Conservation (phyloP, 805 yeast genomes). For the Lipomyces starkeyi region DNA sequence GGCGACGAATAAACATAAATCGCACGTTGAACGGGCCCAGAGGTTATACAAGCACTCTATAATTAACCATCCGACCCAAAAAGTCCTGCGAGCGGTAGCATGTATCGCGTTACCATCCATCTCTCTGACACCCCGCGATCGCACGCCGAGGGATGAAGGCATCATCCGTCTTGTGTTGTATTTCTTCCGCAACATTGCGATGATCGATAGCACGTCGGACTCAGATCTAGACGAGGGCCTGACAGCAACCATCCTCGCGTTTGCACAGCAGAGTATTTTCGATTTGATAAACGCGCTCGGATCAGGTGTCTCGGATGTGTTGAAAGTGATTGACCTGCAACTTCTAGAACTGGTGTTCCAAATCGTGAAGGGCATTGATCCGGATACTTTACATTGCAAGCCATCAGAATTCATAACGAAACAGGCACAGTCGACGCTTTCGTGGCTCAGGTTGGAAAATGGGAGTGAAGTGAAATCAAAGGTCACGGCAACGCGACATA, state of each 20-base stretch:
- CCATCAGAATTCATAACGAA: not conserved
- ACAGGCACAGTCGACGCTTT: constrained; percentile 28
- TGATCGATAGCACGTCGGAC: constrained; percentile 66
- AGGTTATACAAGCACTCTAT: constrained; percentile 71
- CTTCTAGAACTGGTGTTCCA: constrained; percentile 73
- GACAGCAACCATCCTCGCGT: constrained; percentile 61
- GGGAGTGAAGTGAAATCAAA: constrained; percentile 62
- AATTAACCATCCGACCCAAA: constrained; percentile 62
- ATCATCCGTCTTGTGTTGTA: constrained; percentile 73
- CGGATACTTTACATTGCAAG: constrained; percentile 44
- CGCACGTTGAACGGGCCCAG: constrained; percentile 70
- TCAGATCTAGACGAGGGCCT: constrained; percentile 76
- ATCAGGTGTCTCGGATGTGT: constrained; percentile 66
- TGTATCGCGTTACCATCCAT: constrained; percentile 70
- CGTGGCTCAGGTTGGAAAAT: constrained; percentile 57
- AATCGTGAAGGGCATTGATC: constrained; percentile 62
- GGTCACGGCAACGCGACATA: constrained; percentile 72
- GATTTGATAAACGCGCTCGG: constrained; percentile 73
- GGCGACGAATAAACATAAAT: constrained; percentile 62
- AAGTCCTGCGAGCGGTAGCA: constrained; percentile 69
- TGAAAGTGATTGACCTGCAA: constrained; percentile 66
- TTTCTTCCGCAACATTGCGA: constrained; percentile 77
- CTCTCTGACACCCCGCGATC: constrained; percentile 55
- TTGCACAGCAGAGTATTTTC: constrained; percentile 73
- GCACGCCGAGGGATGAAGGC: constrained; percentile 74